phyloP scores from a whole-genome alignment of 78 protist genomes.

The Dictyostelium firmibasis region DNA sequence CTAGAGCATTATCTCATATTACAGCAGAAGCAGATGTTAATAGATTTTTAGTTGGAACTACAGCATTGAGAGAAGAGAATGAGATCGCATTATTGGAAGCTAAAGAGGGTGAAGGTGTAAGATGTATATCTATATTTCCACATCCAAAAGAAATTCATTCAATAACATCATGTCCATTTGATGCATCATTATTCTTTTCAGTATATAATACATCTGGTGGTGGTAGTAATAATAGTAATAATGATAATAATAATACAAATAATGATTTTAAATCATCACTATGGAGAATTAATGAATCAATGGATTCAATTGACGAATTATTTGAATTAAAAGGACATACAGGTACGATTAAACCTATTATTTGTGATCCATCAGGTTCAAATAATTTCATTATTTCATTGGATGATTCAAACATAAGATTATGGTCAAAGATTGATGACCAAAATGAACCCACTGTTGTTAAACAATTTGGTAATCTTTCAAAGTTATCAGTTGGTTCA shows the following conservation, averaged over 20 bases:
- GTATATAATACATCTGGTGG: slow-evolving; percentile 51
- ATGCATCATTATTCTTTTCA: slow-evolving; percentile 51
- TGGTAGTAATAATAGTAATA: not conserved
- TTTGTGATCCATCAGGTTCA: slow-evolving; percentile 82
- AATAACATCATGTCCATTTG: slow-evolving; percentile 70
- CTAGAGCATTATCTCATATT: slow-evolving; percentile 49
- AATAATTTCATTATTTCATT: slow-evolving; percentile 51
- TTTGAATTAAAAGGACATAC: slow-evolving; percentile 56
- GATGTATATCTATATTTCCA: slow-evolving; percentile 22
- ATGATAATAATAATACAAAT: not conserved
- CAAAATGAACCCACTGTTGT: slow-evolving; percentile 17
- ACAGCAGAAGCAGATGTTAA: slow-evolving; percentile 45
- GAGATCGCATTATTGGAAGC: slow-evolving; percentile 56
- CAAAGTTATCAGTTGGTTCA: slow-evolving; percentile 62
- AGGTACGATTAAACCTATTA: slow-evolving; percentile 53
- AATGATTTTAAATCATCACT: slow-evolving; percentile 39
- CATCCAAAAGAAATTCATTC: slow-evolving; percentile 80
- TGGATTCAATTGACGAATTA: slow-evolving; percentile 30
- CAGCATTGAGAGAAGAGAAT: slow-evolving; percentile 60
- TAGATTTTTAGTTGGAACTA: slow-evolving; percentile 75
- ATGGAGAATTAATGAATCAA: slow-evolving; percentile 38
- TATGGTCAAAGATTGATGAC: slow-evolving; percentile 39
- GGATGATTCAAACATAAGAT: slow-evolving; percentile 44
- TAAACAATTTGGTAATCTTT: slow-evolving; percentile 32
- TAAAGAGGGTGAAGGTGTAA: slow-evolving; percentile 48